Evolutionary conservation across 2,329 filamentous ascomycete species (phyloP), one percentile per base, ranked within the genome.

Genomic region (Aureobasidium zeae): DNA sequence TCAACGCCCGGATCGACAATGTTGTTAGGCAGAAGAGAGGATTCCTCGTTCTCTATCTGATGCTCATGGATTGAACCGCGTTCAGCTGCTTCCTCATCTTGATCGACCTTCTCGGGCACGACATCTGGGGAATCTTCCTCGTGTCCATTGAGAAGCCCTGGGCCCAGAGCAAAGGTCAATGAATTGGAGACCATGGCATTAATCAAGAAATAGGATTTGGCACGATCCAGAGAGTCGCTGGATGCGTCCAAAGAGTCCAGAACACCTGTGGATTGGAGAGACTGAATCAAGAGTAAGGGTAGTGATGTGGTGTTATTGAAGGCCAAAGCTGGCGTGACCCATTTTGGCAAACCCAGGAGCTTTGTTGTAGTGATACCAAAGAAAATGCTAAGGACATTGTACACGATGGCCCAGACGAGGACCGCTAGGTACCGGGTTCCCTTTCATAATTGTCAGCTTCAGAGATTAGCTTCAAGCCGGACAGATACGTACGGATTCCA

Each of bases 171-270:
- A 55, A 82, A 83, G 0, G 77, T 81, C 47, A 82, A 59, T 41
- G 71, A 75, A 53, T 77, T 80, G 30, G 70, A 72, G 8, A 82
- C 66, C 44, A 79, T 80, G 3, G 77, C 71, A 50, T 77, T 81
- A 47, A 83, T 71, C 3, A 83, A 61, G 53, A 83, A 81, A 57
- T 80, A 83, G 11, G 73, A 74, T 54, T 80, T 76, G 5, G 77
- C 77, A 8, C 78, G 66, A 42, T 73, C 68, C 10, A 81, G 63
- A 0, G 74, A 74, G 3, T 63, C 62, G 2, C 59, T 52, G 2
- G 64, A 57, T 50, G 72, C 64, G 57, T 68, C 52, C 32, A 67
- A 55, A 2, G 65, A 56, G 17, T 66, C 57, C 5, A 82, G 61
- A 19, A 80, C 73, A 2, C 75, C 76, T 0, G 78, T 77, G 8